Evolutionary conservation across 2,329 filamentous ascomycete species (phyloP).

Genomic region (Pseudocercospora fijiensis): DNA sequence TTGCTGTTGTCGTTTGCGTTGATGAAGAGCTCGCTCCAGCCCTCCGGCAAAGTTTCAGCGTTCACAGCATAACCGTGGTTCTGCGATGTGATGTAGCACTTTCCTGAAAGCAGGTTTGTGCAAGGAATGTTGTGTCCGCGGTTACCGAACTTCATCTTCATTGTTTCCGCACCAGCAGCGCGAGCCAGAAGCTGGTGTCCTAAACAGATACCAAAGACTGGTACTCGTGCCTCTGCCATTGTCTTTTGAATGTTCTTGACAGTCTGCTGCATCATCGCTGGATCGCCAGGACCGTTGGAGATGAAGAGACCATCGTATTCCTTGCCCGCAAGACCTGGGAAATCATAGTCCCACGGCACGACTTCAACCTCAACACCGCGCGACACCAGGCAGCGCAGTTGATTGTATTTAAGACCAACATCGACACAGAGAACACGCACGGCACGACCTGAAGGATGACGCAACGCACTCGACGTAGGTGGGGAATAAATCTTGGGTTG

Average conservation of each 20-base stretch:
- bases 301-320: conserved; percentile 97
- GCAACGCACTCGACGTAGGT: conserved; percentile 66
- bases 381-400: conserved; percentile 86
- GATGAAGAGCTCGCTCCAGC: conserved; percentile 93
- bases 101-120: conserved; percentile 90
- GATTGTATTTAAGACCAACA: conserved; percentile 98
- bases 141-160: conserved; percentile 99
- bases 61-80: conserved; percentile 98
- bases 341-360: conserved; percentile 94
- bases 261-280: conserved; percentile 76
- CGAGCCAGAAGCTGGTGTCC: conserved; percentile 91
- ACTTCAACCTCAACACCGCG: conserved; percentile 92
- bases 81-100: conserved; percentile 98
- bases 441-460: conserved; percentile 82
- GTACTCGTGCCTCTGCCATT: conserved; percentile 74
- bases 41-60: conserved; percentile 67
- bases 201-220: conserved; percentile 94
- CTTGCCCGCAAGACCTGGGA: conserved; percentile 70
- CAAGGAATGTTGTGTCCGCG: conserved; percentile 98
- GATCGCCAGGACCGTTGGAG: conserved; percentile 96
- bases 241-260: conserved; percentile 75
- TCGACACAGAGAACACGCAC: conserved; percentile 90
- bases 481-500: conserved; percentile 83
- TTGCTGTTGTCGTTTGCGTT: conserved; percentile 99
- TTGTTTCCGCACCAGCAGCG: conserved; percentile 78